Evolutionary conservation across 2,329 filamentous ascomycete species (phyloP).

Genomic region (Botrytis medusae): DNA sequence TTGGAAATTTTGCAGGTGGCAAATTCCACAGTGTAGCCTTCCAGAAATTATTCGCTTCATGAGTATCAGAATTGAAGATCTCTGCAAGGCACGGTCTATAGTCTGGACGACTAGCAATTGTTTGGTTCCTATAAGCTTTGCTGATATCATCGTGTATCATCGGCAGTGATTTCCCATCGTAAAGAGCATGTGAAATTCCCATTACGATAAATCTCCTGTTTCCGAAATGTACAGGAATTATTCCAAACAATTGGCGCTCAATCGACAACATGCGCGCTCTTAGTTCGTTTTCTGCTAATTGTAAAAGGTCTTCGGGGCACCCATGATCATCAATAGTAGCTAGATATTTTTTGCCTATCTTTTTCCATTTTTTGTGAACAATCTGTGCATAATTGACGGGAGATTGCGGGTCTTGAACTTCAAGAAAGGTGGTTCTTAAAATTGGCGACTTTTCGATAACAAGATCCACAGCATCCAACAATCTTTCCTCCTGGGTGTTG

Average conservation of each 20-base stretch:
- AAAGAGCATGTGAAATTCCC: conserved; percentile 82
- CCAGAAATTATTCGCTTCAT: conserved; percentile 67
- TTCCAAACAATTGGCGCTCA: conserved; percentile 30
- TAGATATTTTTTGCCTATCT: background rate
- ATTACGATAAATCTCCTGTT: conserved; percentile 52
- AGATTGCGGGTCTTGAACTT: conserved; percentile 61
- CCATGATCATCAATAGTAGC: background rate
- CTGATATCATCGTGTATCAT: conserved; percentile 71
- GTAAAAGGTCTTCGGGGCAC: conserved; percentile 41
- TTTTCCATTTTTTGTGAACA: conserved; percentile 40
- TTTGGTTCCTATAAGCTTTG: conserved; percentile 56
- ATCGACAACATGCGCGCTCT: conserved; percentile 41
- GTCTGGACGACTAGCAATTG: conserved; percentile 44
- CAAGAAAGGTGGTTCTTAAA: conserved; percentile 70
- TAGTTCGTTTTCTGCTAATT: conserved; percentile 44
- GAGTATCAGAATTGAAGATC: conserved; percentile 41
- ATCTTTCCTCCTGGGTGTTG: conserved; percentile 52
- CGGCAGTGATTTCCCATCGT: conserved; percentile 82
- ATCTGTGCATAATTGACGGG: conserved; percentile 57
- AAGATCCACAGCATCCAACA: conserved; percentile 61
- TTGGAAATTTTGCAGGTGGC: conserved; percentile 44
- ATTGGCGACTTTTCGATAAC: conserved; percentile 66
- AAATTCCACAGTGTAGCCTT: conserved; percentile 60
- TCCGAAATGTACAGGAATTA: conserved; percentile 51
- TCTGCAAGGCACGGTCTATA: conserved; percentile 56